Conservation (phyloP, 331 rosid genomes). For the Cucumis variabilis region DNA sequence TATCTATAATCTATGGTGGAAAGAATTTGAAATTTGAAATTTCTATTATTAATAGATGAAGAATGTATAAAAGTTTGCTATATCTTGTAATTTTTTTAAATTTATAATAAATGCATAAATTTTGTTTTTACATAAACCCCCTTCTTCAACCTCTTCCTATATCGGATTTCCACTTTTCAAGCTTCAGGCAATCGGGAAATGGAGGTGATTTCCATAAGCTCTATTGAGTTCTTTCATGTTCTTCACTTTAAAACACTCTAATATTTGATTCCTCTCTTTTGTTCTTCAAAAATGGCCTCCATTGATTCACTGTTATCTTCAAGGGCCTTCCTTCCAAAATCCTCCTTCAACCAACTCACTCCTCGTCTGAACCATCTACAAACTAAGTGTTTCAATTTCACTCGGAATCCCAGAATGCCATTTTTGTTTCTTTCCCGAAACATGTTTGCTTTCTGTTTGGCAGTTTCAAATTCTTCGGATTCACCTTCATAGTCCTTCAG, state of each 20-base stretch:
- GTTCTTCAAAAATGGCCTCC: constrained; percentile 49
- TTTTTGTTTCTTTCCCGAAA: constrained; percentile 45
- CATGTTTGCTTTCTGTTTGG: constrained; percentile 50
- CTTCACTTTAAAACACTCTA: neutral
- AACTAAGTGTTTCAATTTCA: constrained; percentile 41
- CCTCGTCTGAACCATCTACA: constrained; percentile 22
- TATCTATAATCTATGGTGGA: too few relatives aligned
- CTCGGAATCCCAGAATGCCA: constrained; percentile 36
- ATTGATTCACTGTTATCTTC: constrained; percentile 61
- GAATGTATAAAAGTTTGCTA: too few relatives aligned
- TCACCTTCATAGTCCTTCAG: constrained; percentile 35
- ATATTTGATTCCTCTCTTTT: neutral
- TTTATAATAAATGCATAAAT: too few relatives aligned
- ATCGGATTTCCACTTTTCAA: neutral
- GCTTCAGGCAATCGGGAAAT: neutral
- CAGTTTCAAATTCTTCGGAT: constrained; percentile 44
- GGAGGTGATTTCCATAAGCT: neutral
- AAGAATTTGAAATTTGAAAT: too few relatives aligned
- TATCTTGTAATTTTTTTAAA: too few relatives aligned
- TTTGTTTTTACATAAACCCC: neutral
- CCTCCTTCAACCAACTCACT: constrained; percentile 37
- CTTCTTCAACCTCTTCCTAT: constrained; percentile 16
- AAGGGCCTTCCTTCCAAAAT: constrained; percentile 54
- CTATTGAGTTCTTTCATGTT: neutral
- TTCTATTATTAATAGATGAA: too few relatives aligned